Conservation (phyloP, 805 yeast genomes). For the Pichia californica region DNA sequence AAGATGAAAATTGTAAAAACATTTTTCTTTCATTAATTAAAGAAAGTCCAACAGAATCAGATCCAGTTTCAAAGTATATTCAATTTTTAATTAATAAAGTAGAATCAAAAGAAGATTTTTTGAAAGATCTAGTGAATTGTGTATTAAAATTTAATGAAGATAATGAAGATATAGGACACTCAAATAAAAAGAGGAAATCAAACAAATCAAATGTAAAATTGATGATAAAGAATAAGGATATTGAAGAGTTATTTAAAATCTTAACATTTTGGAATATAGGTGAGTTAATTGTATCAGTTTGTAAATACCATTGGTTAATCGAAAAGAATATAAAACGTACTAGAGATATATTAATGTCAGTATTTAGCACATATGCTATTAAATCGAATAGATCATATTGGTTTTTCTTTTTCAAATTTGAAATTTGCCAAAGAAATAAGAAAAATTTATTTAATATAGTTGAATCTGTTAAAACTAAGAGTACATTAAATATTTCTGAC, state of each 20-base stretch:
- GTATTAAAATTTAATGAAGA: conserved; percentile 15
- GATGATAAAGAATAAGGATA: conserved; percentile 11
- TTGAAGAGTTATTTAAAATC: conserved; percentile 12
- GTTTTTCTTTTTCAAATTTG: conserved; percentile 50
- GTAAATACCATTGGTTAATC: conserved; percentile 22
- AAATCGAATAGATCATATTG: conserved; percentile 45
- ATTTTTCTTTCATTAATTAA: conserved; percentile 18
- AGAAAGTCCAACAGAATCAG: conserved; percentile 7
- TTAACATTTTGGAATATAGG: conserved; percentile 22
- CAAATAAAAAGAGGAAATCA: conserved; percentile 3
- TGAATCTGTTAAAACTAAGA: conserved; percentile 36
- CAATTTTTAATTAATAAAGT: conserved; percentile 7
- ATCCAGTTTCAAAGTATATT: conserved; percentile 10
- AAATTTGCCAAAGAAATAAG: conserved; percentile 38
- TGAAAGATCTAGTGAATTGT: conserved; percentile 13
- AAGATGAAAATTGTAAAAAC: conserved; percentile 16
- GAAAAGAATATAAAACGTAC: conserved; percentile 17
- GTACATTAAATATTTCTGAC: conserved; percentile 41
- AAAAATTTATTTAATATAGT: conserved; percentile 40
- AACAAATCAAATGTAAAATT: no score
- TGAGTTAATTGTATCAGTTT: conserved; percentile 25
- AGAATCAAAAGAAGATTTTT: not conserved
- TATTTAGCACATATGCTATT: conserved; percentile 28
- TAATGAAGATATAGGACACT: conserved; percentile 1
- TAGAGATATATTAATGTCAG: conserved; percentile 21